Evolutionary conservation across 2,329 filamentous ascomycete species (phyloP), one percentile per base, ranked within the genome.

Genomic region (Epichloe coenophiala): DNA sequence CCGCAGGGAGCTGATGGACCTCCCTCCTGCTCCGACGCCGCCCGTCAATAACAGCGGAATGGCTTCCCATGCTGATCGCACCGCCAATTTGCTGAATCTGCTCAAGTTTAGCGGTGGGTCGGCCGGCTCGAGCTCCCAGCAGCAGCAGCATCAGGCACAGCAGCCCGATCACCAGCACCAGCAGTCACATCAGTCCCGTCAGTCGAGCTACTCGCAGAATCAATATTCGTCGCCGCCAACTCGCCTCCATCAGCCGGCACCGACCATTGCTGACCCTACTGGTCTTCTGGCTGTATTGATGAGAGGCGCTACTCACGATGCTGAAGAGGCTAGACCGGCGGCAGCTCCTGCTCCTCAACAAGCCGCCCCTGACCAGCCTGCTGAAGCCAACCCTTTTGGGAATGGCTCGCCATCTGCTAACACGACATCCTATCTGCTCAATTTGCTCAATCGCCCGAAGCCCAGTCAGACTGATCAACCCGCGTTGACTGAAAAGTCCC

Each of bases 351-450:
- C 59, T 19, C 50, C 57, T n/a, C 54, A 59, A 6, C 57, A 57
- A n/a, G n/a, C n/a, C n/a, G n/a, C n/a, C n/a, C n/a, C n/a, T 3
- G 19, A 3, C 11, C 60, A 60, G 53, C 52, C 62, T 3, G 50
- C 59, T 43, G 64, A 60, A 21, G 13, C 51, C 17, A 53, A 48
- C 50, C 58, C 68, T 39, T 77, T 77, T 68, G 71, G 67, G 55
- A 66, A 71, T 27, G 70, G 71, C 36, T 71, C 77, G 42, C 77
- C 80, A 49, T 69, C 77, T 21, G 75, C 80, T 45, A 83, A 88
- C 64, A 87, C 89, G 4, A 86, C 94, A 66, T 83, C 91, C 56
- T 86, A 93, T 62, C 74, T 98, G 45, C 80, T 97, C 55, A 85
- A 88, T 59, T 74, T 97, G 52, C 77, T 98, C 56, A 93, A 89